Percentiles rank a stretch among this genome's conserved stretches.
These are phyloP conservation scores for Clitocybe nebularis DNA, from an alignment of 1,284 basidiomycete species.

Conservation along the genomic window DNA sequence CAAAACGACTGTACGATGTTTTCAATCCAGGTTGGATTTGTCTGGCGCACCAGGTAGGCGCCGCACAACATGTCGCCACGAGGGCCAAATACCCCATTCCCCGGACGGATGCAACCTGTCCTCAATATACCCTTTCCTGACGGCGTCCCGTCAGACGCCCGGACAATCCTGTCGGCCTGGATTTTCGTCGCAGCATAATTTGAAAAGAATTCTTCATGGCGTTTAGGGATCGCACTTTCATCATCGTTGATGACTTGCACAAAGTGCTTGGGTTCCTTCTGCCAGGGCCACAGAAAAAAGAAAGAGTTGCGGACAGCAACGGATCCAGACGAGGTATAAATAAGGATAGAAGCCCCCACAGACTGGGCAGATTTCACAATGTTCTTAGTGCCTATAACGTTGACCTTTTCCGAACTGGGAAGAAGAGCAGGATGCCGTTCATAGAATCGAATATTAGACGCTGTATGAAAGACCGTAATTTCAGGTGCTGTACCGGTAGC, in stretches of 20 bases:
- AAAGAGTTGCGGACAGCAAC: constrained; percentile 49
- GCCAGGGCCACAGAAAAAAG: constrained; percentile 71
- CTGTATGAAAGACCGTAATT: constrained; percentile 69
- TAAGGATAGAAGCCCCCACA: constrained; percentile 45
- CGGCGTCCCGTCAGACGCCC: constrained; percentile 44
- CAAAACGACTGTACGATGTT: constrained; percentile 57
- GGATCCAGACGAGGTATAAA: constrained; percentile 65
- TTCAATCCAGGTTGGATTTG: constrained; percentile 60
- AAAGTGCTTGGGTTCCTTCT: constrained; percentile 48
- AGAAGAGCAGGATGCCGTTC: constrained; percentile 53
- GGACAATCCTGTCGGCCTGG: constrained; percentile 50
- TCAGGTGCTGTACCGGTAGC: constrained; percentile 25
- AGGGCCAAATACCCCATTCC: constrained; percentile 71
- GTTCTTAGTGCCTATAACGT: constrained; percentile 62
- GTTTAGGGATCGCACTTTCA: constrained; percentile 39
- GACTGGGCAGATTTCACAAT: constrained; percentile 44
- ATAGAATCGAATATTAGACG: constrained; percentile 72
- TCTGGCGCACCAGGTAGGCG: constrained; percentile 52
- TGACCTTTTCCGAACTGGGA: constrained; percentile 52
- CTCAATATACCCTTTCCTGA: constrained; percentile 39
- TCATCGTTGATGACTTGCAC: constrained; percentile 59
- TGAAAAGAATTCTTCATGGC: constrained; percentile 60
- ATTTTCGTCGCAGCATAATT: constrained; percentile 65
- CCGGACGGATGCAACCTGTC: constrained; percentile 70
- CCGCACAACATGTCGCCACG: constrained; percentile 67